Percentiles rank a stretch among this genome's conserved stretches.
Conservation (phyloP, 805 yeast species). For the Kodamaea laetipori region DNA sequence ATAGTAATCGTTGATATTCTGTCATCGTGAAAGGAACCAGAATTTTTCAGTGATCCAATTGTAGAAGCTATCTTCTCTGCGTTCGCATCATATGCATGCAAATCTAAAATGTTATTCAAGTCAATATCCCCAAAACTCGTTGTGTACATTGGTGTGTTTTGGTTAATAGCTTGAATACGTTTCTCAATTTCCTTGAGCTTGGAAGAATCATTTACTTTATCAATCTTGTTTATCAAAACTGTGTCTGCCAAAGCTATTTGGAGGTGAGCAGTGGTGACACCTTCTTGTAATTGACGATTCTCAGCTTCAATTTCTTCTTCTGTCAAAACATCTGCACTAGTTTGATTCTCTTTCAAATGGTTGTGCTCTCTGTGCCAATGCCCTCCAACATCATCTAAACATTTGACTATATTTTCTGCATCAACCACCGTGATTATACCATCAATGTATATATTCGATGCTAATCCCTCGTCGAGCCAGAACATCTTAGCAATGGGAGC, state of each 20-base stretch:
- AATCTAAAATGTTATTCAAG: conserved; percentile 66
- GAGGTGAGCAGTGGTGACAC: conserved; percentile 78
- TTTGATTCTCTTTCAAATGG: conserved; percentile 26
- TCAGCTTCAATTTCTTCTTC: conserved; percentile 32
- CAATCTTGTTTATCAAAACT: conserved; percentile 77
- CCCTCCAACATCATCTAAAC: conserved; percentile 71
- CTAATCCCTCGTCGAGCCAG: conserved; percentile 91
- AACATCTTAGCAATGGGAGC: conserved; percentile 97
- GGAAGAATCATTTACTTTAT: conserved; percentile 39
- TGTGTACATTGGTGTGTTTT: conserved; percentile 63
- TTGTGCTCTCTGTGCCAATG: conserved; percentile 59
- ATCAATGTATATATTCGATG: conserved; percentile 83
- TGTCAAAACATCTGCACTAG: conserved; percentile 21
- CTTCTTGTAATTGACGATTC: conserved; percentile 36
- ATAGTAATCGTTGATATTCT: conserved; percentile 39
- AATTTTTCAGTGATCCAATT: conserved; percentile 4
- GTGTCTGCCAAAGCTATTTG: conserved; percentile 92
- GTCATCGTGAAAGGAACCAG: conserved; percentile 38
- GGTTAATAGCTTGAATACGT: conserved; percentile 59
- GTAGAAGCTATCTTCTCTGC: conserved; percentile 19
- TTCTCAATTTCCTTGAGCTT: conserved; percentile 32
- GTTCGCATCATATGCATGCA: conserved; percentile 69
- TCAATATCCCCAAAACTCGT: conserved; percentile 76
- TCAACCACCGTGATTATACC: conserved; percentile 91
- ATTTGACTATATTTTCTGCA: conserved; percentile 60